Conservation (phyloP, 768 basidiomycete species). For the Tulasnella sp. region DNA sequence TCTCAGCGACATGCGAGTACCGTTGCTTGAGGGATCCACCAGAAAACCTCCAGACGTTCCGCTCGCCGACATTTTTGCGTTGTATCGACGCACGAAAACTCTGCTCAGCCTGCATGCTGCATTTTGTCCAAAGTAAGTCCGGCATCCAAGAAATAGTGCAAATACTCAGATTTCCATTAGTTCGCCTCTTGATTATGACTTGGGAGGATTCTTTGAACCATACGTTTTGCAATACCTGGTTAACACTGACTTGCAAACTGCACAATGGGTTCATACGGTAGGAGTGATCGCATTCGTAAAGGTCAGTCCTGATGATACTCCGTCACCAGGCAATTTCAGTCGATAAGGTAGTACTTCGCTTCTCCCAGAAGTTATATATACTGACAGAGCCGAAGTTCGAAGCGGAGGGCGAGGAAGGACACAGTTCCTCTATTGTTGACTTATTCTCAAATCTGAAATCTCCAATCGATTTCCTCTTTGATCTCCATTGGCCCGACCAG, state of each 20-base stretch:
- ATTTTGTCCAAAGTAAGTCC: constrained; percentile 70
- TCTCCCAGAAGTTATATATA: background rate
- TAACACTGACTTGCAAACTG: constrained; percentile 83
- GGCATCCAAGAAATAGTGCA: constrained; percentile 34
- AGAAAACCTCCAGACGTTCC: constrained; percentile 84
- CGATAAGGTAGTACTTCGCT: constrained; percentile 57
- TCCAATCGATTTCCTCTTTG: constrained; percentile 82
- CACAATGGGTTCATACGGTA: constrained; percentile 90
- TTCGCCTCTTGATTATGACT: constrained; percentile 54
- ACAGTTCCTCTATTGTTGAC: constrained; percentile 94
- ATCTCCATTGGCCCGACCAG: constrained; percentile 87
- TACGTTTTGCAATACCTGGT: constrained; percentile 85
- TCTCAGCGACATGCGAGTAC: constrained; percentile 64
- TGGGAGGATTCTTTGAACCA: constrained; percentile 76
- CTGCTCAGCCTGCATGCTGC: constrained; percentile 73
- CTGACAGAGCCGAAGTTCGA: constrained; percentile 52
- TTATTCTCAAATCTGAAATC: constrained; percentile 91
- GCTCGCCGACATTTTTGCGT: constrained; percentile 83
- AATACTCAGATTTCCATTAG: constrained; percentile 15
- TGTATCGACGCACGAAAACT: constrained; percentile 75
- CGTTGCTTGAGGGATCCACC: constrained; percentile 75
- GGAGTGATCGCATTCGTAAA: constrained; percentile 38
- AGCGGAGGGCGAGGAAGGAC: constrained; percentile 71
- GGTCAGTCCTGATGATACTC: background rate
- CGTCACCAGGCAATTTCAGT: constrained; percentile 68